Conservation (phyloP, 202 grass and related monocot species). For the Digitaria exilis region DNA sequence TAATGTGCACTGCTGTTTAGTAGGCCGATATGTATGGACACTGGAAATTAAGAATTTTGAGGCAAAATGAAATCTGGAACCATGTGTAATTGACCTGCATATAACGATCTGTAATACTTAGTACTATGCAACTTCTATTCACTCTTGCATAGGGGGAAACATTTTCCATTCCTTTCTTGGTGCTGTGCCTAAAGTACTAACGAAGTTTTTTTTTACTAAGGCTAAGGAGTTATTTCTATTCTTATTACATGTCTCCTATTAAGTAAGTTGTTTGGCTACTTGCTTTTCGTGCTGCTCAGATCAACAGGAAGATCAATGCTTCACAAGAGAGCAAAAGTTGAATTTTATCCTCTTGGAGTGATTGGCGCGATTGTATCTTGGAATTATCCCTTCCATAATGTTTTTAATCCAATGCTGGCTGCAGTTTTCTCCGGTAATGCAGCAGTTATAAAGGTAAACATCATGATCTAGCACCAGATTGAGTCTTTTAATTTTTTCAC, state of each 20-base stretch:
- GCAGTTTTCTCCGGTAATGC: constrained; percentile 98
- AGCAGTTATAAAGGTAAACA: constrained; percentile 91
- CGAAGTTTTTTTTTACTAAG: too few species aligned
- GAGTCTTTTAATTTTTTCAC: constrained; percentile 2
- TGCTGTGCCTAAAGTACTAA: neutral
- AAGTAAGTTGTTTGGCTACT: constrained; percentile 8
- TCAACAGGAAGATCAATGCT: constrained; percentile 89
- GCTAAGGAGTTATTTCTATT: constrained; percentile 6
- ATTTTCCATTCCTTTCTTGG: neutral
- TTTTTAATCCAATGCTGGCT: constrained; percentile 92
- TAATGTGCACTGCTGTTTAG: neutral
- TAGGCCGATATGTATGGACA: neutral
- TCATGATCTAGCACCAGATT: constrained; percentile 22
- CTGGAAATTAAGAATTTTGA: constrained; percentile 1
- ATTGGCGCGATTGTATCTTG: constrained; percentile 98
- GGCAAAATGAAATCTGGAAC: neutral
- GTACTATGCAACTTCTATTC: constrained; percentile 17
- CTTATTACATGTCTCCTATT: neutral
- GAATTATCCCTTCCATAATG: constrained; percentile 99
- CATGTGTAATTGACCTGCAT: neutral
- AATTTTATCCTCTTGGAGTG: constrained; percentile 95
- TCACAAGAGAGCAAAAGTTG: constrained; percentile 93
- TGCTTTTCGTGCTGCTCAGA: constrained; percentile 50
- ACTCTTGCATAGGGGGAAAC: neutral
- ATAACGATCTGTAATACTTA: neutral